Evolutionary conservation across 73 alveolate species (phyloP).

Genomic region (Loxodes magnus): DNA sequence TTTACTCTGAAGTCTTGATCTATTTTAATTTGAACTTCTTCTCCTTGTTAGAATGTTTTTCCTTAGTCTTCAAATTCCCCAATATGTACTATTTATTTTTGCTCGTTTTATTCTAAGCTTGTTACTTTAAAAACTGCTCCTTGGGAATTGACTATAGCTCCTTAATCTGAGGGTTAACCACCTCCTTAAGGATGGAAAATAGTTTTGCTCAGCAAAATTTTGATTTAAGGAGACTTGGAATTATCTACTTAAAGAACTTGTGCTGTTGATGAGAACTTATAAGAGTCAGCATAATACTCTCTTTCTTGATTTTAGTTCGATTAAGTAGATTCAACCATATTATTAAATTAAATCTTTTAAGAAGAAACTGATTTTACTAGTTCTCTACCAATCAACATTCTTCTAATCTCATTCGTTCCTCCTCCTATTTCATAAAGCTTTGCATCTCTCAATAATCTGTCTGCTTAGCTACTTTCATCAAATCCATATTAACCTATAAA

Average conservation of each 20-base stretch:
- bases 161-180: slow-evolving; percentile 84
- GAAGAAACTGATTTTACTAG: too few relatives aligned
- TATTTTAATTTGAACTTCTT: slow-evolving; percentile 29
- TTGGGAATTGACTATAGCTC: slow-evolving; percentile 34
- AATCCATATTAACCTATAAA: slow-evolving; percentile 20
- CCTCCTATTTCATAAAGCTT: slow-evolving; percentile 90
- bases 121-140: slow-evolving; percentile 33
- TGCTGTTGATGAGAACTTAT: too few relatives aligned
- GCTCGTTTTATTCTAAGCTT: slow-evolving; percentile 19
- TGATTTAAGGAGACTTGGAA: too few relatives aligned
- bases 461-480: slow-evolving; percentile 63
- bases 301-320: too few relatives aligned
- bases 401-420: slow-evolving; percentile 78
- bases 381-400: slow-evolving; percentile 59
- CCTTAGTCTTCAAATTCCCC: slow-evolving; percentile 34
- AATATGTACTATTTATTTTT: slow-evolving; percentile 34
- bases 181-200: slow-evolving; percentile 94
- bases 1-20: slow-evolving; percentile 57
- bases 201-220: slow-evolving; percentile 46
- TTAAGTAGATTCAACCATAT: too few relatives aligned
- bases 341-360: too few relatives aligned
- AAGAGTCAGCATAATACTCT: too few relatives aligned
- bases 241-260: too few relatives aligned
- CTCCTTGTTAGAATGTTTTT: slow-evolving; percentile 16
- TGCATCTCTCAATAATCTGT: slow-evolving; percentile 80